Conservation (phyloP, 1,139 yeast species). For the Geotrichum europaeum region DNA sequence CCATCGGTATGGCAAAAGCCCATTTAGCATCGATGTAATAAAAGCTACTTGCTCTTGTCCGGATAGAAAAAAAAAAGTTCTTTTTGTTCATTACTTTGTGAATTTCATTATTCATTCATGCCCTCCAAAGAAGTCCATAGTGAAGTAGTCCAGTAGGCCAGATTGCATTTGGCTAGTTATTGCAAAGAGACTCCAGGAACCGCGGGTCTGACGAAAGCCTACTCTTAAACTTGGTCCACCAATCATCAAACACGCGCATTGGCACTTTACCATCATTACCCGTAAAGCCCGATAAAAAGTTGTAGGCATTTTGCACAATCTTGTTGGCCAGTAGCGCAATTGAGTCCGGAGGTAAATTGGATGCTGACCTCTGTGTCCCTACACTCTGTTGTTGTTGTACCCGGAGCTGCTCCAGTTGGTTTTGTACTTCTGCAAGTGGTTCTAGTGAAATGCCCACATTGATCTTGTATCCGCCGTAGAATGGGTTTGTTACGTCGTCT, state of each 20-base stretch:
- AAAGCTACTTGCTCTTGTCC: no score
- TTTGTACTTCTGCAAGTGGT: constrained; percentile 56
- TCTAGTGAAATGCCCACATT: constrained; percentile 88
- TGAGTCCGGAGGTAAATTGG: constrained; percentile 25
- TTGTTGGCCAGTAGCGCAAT: constrained; percentile 64
- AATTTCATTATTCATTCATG: not conserved
- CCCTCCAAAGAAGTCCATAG: no score
- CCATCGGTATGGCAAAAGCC: no score
- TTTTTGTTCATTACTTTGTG: not conserved
- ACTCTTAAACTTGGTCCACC: constrained; percentile 91
- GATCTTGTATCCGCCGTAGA: constrained; percentile 33
- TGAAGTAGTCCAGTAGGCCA: not conserved
- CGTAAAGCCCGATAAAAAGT: constrained; percentile 78
- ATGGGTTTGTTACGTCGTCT: constrained; percentile 23
- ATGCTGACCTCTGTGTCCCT: not conserved
- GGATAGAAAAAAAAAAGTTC: not conserved
- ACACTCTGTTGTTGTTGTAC: constrained; percentile 8
- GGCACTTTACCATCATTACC: constrained; percentile 76
- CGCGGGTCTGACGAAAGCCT: constrained; percentile 74
- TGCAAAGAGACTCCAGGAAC: constrained; percentile 50
- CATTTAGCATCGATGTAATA: no score
- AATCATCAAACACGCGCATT: constrained; percentile 79
- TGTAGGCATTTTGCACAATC: constrained; percentile 87
- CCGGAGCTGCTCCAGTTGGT: constrained; percentile 39
- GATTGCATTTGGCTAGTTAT: not conserved